Base-by-base conservation (phyloP, 306 rosid species). In the Corylus avellana region DNA sequence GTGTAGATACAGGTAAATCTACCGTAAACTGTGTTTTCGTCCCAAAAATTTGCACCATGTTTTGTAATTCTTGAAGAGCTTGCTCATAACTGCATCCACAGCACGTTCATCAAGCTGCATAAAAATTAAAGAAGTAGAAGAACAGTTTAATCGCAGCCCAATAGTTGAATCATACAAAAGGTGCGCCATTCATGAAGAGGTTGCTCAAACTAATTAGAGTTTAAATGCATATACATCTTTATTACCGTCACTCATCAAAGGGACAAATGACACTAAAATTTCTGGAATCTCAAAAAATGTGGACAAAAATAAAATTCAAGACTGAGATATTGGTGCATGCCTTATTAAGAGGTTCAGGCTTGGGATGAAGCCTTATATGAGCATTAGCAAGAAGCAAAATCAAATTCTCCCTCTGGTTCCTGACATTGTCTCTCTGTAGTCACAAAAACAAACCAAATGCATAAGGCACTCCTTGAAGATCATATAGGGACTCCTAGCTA, bases 341-440 rank as follows among this genome's bases (percentile, higher is more conserved):
- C 97, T 92, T 94, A 85, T 89, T 94, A 80, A 92, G 95, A 82
- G 97, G 97, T 88, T 94, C 98, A 3, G 98, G 91, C 89, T 94
- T 94, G 73, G 98, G 98, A 62, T 89, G 80, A 56, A 94, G 91
- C 87, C 97, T 89, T 80, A 89, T 91, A 85, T 94, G 98, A 69
- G 78, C 62, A 86, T 94, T 90, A 22, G 98, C 97, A 35, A 94
- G 97, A 66, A 94, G 97, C 83, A 91, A 87, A 83, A 91, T 90
- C 85, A 94, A 85, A 88, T 94, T 93, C 88, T 94, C 98, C 81
- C 97, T 91, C 89, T 94, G 98, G 81, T 94, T 94, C 90, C 98
- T 90, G 80, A 94, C 97, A 14, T 85, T 94, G 90, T 94, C 98
- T 80, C 86, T 91, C 98, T 94, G 91, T 27, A 76, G 75, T 61